Conservation (phyloP, 345 rosid species). For the Heritiera fomes region DNA sequence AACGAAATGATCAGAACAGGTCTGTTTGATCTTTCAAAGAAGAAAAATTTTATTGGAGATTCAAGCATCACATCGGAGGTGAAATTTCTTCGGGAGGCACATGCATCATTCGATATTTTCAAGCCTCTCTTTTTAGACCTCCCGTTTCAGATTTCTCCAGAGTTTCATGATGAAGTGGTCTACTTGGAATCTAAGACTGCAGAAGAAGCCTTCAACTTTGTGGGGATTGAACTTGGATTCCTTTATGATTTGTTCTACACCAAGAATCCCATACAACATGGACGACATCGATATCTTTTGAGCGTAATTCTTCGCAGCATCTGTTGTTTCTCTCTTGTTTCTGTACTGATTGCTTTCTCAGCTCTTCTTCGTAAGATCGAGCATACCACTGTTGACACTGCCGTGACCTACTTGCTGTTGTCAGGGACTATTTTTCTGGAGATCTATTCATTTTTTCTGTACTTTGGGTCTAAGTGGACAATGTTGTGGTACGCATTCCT, state of each 20-base stretch:
- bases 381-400: slow-evolving; percentile 6
- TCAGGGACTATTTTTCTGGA: slow-evolving; percentile 27
- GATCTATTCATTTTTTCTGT: background rate
- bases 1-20: slow-evolving; percentile 21
- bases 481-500: background rate
- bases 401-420: slow-evolving; percentile 26
- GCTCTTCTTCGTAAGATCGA: background rate
- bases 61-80: slow-evolving; percentile 14
- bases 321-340: too few relatives aligned
- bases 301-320: too few relatives aligned
- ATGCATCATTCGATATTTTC: slow-evolving; percentile 34
- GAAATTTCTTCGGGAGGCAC: slow-evolving; percentile 2
- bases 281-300: background rate
- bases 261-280: slow-evolving; percentile 36
- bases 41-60: slow-evolving; percentile 21
- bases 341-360: too few relatives aligned
- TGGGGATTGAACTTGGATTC: slow-evolving; percentile 45
- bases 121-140: slow-evolving; percentile 45
- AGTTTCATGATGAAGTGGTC: slow-evolving; percentile 22
- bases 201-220: slow-evolving; percentile 33
- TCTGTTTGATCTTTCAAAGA: slow-evolving; percentile 25
- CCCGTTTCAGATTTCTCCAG: slow-evolving; percentile 24
- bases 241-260: slow-evolving; percentile 50
- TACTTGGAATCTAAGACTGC: background rate
- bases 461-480: slow-evolving; percentile 23